Percentiles rank a stretch among this genome's conserved stretches.
These are phyloP conservation scores for Agaricus blazei DNA, from an alignment of 768 basidiomycete species.

Conservation along the genomic window DNA sequence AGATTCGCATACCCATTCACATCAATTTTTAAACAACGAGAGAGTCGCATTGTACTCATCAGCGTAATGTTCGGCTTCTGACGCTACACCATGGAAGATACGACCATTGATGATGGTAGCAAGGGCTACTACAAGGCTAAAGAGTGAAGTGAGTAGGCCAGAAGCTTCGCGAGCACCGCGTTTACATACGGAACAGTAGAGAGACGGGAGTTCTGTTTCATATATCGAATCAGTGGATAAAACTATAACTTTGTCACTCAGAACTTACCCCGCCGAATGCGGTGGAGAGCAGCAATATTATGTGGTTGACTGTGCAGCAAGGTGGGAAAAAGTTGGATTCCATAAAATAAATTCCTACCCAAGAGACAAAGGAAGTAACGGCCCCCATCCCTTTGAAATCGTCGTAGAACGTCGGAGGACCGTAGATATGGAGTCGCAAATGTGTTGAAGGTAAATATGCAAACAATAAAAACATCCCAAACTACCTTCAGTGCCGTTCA, in stretches of 20 bases:
- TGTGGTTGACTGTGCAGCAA: background rate
- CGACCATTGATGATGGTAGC: background rate
- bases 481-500: background rate
- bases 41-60: background rate
- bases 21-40: no score
- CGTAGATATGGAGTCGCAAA: background rate
- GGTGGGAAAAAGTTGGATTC: background rate
- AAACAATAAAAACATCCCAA: background rate
- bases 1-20: no score
- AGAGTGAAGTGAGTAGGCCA: background rate
- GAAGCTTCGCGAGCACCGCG: no score
- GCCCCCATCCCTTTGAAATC: background rate
- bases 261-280: background rate
- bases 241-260: background rate
- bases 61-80: background rate
- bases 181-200: background rate
- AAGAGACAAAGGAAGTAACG: slow-evolving; percentile 2
- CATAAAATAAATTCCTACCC: background rate
- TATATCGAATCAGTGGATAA: background rate
- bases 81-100: background rate
- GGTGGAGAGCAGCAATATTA: background rate
- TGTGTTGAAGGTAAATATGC: background rate
- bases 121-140: background rate
- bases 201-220: background rate
- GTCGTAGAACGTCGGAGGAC: background rate